Evolutionary conservation across 2,329 filamentous ascomycete species (phyloP).

Genomic region (Diaporthe vexans): DNA sequence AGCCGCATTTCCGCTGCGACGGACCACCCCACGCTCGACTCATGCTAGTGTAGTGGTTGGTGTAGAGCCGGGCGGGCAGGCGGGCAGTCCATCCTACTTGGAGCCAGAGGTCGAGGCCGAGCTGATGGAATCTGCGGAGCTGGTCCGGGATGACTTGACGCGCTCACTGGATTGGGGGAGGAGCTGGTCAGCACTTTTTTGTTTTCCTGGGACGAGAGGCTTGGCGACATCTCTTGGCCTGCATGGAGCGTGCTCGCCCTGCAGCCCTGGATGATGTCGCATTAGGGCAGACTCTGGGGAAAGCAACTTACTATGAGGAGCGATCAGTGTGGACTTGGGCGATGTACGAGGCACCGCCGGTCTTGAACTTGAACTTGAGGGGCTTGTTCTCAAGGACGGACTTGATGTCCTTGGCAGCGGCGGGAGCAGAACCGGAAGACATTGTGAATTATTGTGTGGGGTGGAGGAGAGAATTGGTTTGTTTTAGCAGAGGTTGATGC

Average conservation of each 20-base stretch:
- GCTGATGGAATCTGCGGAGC: conserved; percentile 41
- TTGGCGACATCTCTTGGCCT: conserved; percentile 18
- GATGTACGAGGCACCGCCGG: conserved; percentile 53
- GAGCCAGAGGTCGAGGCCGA: conserved; percentile 42
- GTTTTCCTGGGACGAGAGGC: neutral
- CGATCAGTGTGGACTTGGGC: conserved; percentile 60
- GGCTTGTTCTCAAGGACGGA: conserved; percentile 55
- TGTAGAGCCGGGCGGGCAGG: neutral
- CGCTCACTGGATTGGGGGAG: conserved; percentile 39
- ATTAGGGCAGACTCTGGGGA: neutral
- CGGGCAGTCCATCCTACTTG: conserved; percentile 23
- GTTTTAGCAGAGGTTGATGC: neutral
- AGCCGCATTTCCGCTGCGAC: conserved; percentile 17
- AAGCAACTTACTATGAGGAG: conserved; percentile 55
- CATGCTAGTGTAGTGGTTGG: neutral
- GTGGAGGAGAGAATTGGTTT: neutral
- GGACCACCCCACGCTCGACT: conserved; percentile 29
- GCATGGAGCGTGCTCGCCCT: conserved; percentile 31
- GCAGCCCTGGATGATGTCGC: neutral
- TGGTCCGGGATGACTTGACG: conserved; percentile 38
- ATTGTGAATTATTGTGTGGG: conserved; percentile 27
- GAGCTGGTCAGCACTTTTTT: neutral
- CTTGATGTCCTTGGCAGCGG: conserved; percentile 42
- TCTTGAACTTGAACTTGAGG: conserved; percentile 62
- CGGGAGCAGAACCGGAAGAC: conserved; percentile 37